Percentiles rank a stretch among this genome's conserved stretches.
Conservation (phyloP, 1,284 basidiomycete genomes). For the Trichosporon sp. region DNA sequence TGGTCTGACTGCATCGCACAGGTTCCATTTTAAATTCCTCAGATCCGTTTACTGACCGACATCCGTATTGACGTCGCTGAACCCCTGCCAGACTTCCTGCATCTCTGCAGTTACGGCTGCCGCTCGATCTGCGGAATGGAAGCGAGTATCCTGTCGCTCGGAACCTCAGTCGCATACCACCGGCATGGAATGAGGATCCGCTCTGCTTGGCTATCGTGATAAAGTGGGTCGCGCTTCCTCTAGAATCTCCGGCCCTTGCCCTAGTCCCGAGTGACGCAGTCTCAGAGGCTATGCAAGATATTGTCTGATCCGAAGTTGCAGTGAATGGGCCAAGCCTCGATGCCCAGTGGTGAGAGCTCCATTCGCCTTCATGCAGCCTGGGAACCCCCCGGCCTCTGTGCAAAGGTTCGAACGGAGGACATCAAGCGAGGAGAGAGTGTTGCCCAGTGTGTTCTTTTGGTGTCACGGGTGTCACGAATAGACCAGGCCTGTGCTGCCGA, state of each 20-base stretch:
- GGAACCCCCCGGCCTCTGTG: too few relatives aligned
- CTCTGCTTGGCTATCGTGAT: background rate
- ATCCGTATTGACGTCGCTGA: background rate
- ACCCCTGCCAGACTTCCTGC: background rate
- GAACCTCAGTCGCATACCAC: background rate
- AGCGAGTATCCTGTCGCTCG: background rate
- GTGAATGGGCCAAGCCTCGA: background rate
- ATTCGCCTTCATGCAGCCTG: too few relatives aligned
- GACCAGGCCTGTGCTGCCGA: background rate
- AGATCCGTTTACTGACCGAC: background rate
- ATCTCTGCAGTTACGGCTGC: background rate
- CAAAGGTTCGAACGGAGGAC: too few relatives aligned
- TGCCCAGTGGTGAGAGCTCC: background rate
- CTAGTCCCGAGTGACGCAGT: background rate
- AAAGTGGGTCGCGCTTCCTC: background rate
- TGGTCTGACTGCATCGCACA: background rate
- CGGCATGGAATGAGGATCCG: background rate
- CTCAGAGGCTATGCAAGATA: background rate
- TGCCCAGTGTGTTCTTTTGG: too few relatives aligned
- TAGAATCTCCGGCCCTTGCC: background rate
- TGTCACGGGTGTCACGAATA: too few relatives aligned
- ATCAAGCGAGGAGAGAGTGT: background rate
- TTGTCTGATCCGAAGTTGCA: background rate
- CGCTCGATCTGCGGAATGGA: background rate
- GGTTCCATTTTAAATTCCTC: background rate